A percentile compares a stretch with the other conserved stretches of the same genome.
Evolutionary conservation across 2,329 filamentous ascomycete species (phyloP).

Genomic region (Fonsecaea multimorphosa): DNA sequence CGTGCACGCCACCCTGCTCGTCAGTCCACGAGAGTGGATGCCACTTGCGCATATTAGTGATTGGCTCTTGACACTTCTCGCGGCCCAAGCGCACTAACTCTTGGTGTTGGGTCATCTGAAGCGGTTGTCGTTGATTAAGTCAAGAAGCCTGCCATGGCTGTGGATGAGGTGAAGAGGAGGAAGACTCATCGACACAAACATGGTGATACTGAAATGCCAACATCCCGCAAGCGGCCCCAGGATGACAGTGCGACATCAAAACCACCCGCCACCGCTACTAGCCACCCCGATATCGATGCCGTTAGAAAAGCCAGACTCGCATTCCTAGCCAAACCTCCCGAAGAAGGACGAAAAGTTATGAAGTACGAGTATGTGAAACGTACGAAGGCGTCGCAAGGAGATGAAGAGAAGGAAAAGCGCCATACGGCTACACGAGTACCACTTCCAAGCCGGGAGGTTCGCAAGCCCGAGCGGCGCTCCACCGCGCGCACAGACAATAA

Average conservation of each 20-base stretch:
- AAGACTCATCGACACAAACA: conserved; percentile 25
- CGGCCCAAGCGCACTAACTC: conserved; percentile 24
- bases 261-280: conserved; percentile 25
- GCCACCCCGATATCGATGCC: conserved; percentile 35
- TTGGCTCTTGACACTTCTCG: conserved; percentile 26
- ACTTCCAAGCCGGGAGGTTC: not conserved
- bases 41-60: conserved; percentile 23
- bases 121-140: conserved; percentile 18
- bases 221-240: conserved; percentile 23
- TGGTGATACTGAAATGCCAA: conserved; percentile 28
- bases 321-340: conserved; percentile 33
- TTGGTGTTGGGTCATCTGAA: conserved; percentile 8
- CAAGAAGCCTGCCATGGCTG: conserved; percentile 25
- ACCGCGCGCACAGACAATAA: conserved; percentile 20
- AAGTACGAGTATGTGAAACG: conserved; percentile 38
- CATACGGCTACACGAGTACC: conserved; percentile 16
- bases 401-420: conserved; percentile 19
- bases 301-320: conserved; percentile 39
- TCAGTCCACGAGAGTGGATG: conserved; percentile 17
- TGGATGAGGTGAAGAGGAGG: conserved; percentile 27
- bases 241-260: conserved; percentile 26
- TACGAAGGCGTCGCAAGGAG: conserved; percentile 24
- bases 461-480: conserved; percentile 7
- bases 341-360: conserved; percentile 36
- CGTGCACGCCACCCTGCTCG: conserved; percentile 10